A percentile compares a stretch with the other conserved stretches of the same genome.
These are phyloP conservation scores for Lolium rigidum DNA, from an alignment of 176 grass and related monocot genomes.

Conservation along the genomic window DNA sequence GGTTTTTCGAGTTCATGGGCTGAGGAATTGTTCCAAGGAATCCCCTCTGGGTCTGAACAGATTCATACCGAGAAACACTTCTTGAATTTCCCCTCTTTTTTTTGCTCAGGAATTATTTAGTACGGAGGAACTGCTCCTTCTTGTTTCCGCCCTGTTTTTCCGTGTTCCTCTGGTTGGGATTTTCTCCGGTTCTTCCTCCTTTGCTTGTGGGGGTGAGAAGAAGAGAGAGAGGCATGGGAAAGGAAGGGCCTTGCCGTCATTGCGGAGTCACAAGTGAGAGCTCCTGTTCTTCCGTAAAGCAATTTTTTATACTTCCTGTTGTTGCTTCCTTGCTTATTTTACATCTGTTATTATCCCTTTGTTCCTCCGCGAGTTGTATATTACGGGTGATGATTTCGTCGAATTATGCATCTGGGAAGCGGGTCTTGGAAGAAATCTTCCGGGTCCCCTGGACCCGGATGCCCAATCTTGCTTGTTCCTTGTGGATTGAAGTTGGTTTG, in stretches of 20 bases:
- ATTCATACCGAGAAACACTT: conserved; percentile 52
- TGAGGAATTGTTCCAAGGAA: conserved; percentile 50
- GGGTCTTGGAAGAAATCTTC: conserved; percentile 49
- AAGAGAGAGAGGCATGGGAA: conserved; percentile 66
- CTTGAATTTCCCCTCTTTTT: conserved; percentile 35
- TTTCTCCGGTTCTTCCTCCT: conserved; percentile 49
- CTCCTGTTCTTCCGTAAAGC: conserved; percentile 64
- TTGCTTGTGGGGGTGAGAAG: conserved; percentile 50
- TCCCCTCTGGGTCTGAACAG: conserved; percentile 49
- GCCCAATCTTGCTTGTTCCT: conserved; percentile 42
- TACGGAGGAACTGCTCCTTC: conserved; percentile 45
- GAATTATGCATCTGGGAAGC: conserved; percentile 62
- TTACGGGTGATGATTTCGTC: conserved; percentile 31
- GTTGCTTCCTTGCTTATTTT: conserved; percentile 40
- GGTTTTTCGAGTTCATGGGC: conserved; percentile 40
- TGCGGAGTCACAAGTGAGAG: conserved; percentile 99
- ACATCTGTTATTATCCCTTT: conserved; percentile 20
- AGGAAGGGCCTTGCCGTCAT: conserved; percentile 96
- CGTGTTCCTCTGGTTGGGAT: conserved; percentile 32
- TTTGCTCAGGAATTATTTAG: conserved; percentile 47
- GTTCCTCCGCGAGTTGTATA: conserved; percentile 35
- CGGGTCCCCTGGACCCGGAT: conserved; percentile 5
- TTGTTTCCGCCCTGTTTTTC: conserved; percentile 47
- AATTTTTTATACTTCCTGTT: conserved; percentile 37
- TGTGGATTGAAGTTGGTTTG: conserved; percentile 20